phyloP scores from a whole-genome alignment of 805 yeast species.

The Zygosaccharomyces siamensis region DNA sequence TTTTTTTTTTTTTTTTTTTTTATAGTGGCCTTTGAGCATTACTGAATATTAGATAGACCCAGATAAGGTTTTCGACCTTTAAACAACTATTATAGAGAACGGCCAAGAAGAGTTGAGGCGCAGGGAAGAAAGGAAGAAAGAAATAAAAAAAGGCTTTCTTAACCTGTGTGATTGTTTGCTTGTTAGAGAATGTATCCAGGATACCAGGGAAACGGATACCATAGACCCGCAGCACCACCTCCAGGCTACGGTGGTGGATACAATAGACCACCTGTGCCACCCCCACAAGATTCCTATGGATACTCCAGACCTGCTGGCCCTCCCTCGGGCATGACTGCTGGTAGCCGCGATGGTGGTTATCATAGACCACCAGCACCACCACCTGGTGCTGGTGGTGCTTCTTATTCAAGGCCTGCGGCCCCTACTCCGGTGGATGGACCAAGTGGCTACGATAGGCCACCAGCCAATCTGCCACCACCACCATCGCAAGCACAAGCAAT shows the following conservation, averaged over 20 bases:
- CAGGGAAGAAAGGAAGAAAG: neutral
- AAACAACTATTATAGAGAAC: neutral
- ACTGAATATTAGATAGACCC: neutral
- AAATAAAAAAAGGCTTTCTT: neutral
- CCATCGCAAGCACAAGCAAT: constrained; percentile 24
- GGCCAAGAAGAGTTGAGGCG: neutral
- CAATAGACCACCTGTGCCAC: constrained; percentile 20
- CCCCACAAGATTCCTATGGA: constrained; percentile 7
- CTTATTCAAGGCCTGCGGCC: constrained; percentile 12
- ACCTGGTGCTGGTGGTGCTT: constrained; percentile 11
- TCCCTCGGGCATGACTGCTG: constrained; percentile 12
- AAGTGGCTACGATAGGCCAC: constrained; percentile 20
- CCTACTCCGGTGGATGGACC: constrained; percentile 22
- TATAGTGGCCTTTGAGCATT: neutral
- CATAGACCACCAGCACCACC: constrained; percentile 6
- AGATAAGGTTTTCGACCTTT: neutral
- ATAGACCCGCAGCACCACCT: constrained; percentile 20
- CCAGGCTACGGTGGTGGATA: constrained; percentile 11
- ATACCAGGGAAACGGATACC: constrained; percentile 11
- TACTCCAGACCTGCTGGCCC: constrained; percentile 20
- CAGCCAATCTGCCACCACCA: constrained; percentile 17
- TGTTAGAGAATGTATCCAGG: constrained; percentile 4
- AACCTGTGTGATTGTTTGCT: neutral
- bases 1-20: neutral
- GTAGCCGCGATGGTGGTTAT: neutral